phyloP scores from a whole-genome alignment of 164 flowering plant species.

The Akebia trifoliata region DNA sequence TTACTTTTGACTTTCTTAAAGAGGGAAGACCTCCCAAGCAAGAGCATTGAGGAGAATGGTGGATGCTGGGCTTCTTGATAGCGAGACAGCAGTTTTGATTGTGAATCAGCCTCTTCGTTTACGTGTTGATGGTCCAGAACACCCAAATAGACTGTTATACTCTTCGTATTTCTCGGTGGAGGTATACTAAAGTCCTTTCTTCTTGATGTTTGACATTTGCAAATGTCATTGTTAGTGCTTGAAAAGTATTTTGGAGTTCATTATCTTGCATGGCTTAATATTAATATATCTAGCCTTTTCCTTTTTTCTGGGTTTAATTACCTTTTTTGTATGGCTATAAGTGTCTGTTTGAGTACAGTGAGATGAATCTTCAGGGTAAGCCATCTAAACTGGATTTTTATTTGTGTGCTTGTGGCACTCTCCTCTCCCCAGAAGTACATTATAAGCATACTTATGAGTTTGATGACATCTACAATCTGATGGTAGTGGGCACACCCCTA shows the following conservation, averaged over 20 bases:
- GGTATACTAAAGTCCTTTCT: slow-evolving; percentile 13
- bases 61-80: slow-evolving; percentile 36
- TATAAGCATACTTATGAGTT: too few species aligned
- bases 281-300: background rate
- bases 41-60: slow-evolving; percentile 51
- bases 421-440: too few species aligned
- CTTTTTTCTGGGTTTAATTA: background rate
- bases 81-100: slow-evolving; percentile 28
- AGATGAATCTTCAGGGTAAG: background rate
- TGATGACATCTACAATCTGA: too few species aligned
- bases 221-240: background rate
- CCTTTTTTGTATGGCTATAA: background rate
- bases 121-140: slow-evolving; percentile 11
- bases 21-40: slow-evolving; percentile 43
- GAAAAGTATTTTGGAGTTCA: background rate
- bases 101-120: slow-evolving; percentile 28
- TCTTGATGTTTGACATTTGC: background rate
- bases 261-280: background rate
- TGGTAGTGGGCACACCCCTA: too few species aligned
- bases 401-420: too few species aligned
- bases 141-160: background rate
- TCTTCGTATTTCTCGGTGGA: slow-evolving; percentile 5
- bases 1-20: slow-evolving; percentile 15
- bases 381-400: too few species aligned
- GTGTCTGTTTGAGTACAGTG: background rate